These are phyloP conservation scores for Xerocomellus dryophilus DNA, from an alignment of 768 basidiomycete species.

Conservation along the genomic window DNA sequence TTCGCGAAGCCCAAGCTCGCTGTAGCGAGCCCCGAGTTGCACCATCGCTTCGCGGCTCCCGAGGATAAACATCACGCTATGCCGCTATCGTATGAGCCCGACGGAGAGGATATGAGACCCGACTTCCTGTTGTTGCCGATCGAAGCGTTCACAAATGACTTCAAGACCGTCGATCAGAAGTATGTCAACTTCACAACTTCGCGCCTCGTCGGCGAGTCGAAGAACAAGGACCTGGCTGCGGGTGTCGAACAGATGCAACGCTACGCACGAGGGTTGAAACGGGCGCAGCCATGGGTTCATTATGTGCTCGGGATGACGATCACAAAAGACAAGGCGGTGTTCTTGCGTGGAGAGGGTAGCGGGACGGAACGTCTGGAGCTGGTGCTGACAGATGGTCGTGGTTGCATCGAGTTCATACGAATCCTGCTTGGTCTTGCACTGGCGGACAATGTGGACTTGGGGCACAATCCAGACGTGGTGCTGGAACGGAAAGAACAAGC, in stretches of 20 bases:
- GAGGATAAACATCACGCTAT: background rate
- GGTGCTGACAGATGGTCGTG: constrained; percentile 1
- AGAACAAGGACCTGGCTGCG: background rate
- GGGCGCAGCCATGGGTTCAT: constrained; percentile 5
- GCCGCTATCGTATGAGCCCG: constrained; percentile 7
- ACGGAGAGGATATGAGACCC: constrained; percentile 7
- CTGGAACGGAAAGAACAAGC: background rate
- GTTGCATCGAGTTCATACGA: constrained; percentile 8
- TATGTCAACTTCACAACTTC: background rate
- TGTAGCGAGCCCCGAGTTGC: background rate
- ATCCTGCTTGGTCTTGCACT: constrained; percentile 15
- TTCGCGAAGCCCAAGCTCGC: background rate
- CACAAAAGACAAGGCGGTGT: background rate
- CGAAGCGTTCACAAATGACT: constrained; percentile 3
- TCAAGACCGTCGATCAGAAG: background rate
- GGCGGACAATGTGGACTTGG: constrained; percentile 4
- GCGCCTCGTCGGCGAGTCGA: constrained; percentile 8
- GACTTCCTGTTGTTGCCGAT: constrained; percentile 15
- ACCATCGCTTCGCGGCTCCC: constrained; percentile 7
- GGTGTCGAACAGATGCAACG: constrained; percentile 1
- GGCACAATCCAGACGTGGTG: constrained; percentile 1
- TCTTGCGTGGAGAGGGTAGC: constrained; percentile 6
- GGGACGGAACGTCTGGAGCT: constrained; percentile 6
- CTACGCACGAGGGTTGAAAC: constrained; percentile 1
- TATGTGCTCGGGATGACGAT: constrained; percentile 3